These are phyloP conservation scores for Auricularia sp. DNA, from an alignment of 768 basidiomycete species.

Conservation along the genomic window DNA sequence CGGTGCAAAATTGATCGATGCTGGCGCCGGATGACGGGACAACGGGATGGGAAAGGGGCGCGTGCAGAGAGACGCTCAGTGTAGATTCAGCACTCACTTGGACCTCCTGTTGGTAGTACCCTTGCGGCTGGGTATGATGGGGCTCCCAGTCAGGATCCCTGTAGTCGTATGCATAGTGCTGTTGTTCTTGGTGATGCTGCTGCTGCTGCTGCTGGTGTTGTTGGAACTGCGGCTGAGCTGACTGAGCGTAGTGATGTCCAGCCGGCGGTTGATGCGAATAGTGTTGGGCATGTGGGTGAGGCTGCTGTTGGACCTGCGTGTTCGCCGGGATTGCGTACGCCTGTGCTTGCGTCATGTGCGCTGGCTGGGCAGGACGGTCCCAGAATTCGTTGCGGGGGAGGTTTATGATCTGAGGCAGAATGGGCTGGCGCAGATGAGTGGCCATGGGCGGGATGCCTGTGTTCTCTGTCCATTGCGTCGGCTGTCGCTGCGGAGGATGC, in stretches of 20 bases:
- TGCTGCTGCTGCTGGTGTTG: neutral
- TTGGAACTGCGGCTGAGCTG: neutral
- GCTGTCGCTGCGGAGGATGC: slow-evolving; percentile 3
- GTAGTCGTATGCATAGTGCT: neutral
- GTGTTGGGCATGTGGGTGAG: neutral
- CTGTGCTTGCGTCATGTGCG: neutral
- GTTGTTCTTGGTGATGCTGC: neutral
- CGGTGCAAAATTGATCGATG: too few relatives aligned
- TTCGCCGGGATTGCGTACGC: neutral
- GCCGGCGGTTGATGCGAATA: neutral
- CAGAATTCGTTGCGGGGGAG: neutral
- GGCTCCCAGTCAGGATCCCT: too few relatives aligned
- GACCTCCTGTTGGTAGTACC: too few relatives aligned
- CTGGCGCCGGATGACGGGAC: too few relatives aligned
- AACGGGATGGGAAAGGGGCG: too few relatives aligned
- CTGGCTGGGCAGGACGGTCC: neutral
- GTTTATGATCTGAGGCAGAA: neutral
- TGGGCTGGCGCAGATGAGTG: slow-evolving; percentile 33
- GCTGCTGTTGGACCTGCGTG: neutral
- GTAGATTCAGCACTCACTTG: too few relatives aligned
- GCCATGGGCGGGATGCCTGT: slow-evolving; percentile 56
- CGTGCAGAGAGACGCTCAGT: too few relatives aligned
- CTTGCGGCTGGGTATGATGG: too few relatives aligned
- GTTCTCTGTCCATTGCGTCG: slow-evolving; percentile 47
- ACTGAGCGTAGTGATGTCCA: neutral